A percentile compares a stretch with the other conserved stretches of the same genome.
phyloP scores from a whole-genome alignment of 2,329 filamentous ascomycete species.

The Venturia aucupariae region DNA sequence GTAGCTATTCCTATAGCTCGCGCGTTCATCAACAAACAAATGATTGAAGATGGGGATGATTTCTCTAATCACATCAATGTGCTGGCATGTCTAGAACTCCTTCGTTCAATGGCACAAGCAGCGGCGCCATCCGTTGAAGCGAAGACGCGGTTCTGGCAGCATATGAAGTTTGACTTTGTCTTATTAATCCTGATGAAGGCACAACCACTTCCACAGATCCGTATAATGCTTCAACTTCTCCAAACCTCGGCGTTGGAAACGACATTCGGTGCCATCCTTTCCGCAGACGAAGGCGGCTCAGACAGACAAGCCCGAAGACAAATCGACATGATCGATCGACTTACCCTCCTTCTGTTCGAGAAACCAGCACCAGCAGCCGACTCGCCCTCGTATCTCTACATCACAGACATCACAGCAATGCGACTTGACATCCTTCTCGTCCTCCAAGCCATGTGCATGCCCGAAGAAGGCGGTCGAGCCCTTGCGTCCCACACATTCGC shows the following conservation, averaged over 20 bases:
- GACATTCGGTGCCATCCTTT: slow-evolving; percentile 57
- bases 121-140: slow-evolving; percentile 35
- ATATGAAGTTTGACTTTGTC: slow-evolving; percentile 57
- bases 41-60: slow-evolving; percentile 26
- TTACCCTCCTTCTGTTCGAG: slow-evolving; percentile 55
- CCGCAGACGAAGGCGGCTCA: slow-evolving; percentile 34
- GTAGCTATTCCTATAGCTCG: slow-evolving; percentile 41
- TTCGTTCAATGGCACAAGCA: slow-evolving; percentile 57
- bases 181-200: slow-evolving; percentile 58
- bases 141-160: slow-evolving; percentile 53
- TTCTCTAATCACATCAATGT: slow-evolving; percentile 55
- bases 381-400: slow-evolving; percentile 21
- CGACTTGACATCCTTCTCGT: slow-evolving; percentile 38
- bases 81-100: slow-evolving; percentile 52
- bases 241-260: slow-evolving; percentile 54
- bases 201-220: slow-evolving; percentile 54
- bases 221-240: slow-evolving; percentile 56
- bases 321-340: slow-evolving; percentile 47
- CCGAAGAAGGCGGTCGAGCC: slow-evolving; percentile 52
- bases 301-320: slow-evolving; percentile 28
- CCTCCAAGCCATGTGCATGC: slow-evolving; percentile 48
- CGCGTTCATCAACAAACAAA: slow-evolving; percentile 7
- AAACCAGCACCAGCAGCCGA: slow-evolving; percentile 18
- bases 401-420: slow-evolving; percentile 34
- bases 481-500: slow-evolving; percentile 60